These are phyloP conservation scores for Suillus paluster DNA, from an alignment of 768 basidiomycete species.

Conservation along the genomic window DNA sequence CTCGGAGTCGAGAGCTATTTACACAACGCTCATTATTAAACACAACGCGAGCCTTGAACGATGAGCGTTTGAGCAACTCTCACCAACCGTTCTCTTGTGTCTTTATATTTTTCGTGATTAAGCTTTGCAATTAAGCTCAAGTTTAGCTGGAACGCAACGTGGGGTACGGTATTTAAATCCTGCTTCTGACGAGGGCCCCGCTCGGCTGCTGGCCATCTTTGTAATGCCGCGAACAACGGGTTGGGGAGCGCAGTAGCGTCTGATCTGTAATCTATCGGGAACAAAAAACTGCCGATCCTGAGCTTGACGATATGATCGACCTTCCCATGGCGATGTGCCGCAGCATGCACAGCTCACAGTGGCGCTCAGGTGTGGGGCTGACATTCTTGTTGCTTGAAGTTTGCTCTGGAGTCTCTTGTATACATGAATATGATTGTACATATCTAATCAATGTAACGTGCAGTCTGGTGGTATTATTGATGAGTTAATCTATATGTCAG, in stretches of 20 bases:
- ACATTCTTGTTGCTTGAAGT: not conserved
- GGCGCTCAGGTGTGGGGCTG: no score
- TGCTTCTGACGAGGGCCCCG: no score
- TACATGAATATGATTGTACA: conserved; percentile 5
- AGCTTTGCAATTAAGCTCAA: not conserved
- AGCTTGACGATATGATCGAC: not conserved
- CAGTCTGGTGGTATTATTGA: conserved; percentile 2
- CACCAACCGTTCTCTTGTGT: not conserved
- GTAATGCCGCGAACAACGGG: not conserved
- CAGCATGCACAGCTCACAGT: not conserved
- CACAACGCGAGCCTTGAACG: not conserved
- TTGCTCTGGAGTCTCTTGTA: not conserved
- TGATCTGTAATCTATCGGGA: not conserved
- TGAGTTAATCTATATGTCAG: not conserved
- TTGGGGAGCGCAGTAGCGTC: not conserved
- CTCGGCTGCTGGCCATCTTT: not conserved
- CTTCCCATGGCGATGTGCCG: conserved; percentile 1
- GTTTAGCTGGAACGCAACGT: not conserved
- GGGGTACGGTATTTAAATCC: not conserved
- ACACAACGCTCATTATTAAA: not conserved
- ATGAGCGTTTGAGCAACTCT: not conserved
- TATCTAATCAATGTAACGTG: conserved; percentile 2
- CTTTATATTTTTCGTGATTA: not conserved
- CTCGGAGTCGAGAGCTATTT: not conserved
- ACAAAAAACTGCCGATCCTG: not conserved